Conservation (phyloP, 352 stramenopile species). For the Pythium sukuiense region DNA sequence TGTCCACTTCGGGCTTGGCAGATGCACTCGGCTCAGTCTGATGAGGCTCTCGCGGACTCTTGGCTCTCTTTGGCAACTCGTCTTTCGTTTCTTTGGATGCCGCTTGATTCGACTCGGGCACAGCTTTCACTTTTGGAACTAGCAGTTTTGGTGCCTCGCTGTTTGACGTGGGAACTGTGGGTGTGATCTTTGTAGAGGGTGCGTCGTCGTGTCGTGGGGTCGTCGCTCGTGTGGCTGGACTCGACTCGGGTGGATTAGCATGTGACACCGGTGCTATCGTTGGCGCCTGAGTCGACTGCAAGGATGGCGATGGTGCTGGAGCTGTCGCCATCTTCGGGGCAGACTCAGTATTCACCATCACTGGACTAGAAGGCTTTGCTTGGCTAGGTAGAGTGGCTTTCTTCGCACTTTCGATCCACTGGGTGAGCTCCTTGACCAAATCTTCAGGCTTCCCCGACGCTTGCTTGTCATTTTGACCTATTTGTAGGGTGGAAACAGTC, state of each 20-base stretch:
- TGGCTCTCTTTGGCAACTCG: neutral
- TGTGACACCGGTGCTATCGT: neutral
- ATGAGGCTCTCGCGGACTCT: conserved; percentile 8
- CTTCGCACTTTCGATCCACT: conserved; percentile 2
- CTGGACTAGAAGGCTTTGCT: neutral
- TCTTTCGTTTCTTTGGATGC: neutral
- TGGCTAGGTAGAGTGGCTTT: neutral
- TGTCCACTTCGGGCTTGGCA: conserved; percentile 10
- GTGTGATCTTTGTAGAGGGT: neutral
- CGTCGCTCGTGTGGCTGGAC: neutral
- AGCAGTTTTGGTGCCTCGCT: neutral
- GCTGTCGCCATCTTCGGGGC: neutral
- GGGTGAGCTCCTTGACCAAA: conserved; percentile 29
- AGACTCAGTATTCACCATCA: neutral
- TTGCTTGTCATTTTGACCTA: conserved; percentile 13
- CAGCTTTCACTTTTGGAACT: neutral
- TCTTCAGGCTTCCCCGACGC: conserved; percentile 19
- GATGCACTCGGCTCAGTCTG: conserved; percentile 5
- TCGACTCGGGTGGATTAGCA: neutral
- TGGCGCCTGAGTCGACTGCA: neutral
- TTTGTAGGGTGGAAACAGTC: neutral
- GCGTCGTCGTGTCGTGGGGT: neutral
- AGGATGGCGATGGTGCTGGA: neutral
- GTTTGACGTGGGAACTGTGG: neutral
- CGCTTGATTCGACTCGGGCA: conserved; percentile 2